Evolutionary conservation across 2,329 filamentous ascomycete species (phyloP).

Genomic region (Ceratocystis papillata): DNA sequence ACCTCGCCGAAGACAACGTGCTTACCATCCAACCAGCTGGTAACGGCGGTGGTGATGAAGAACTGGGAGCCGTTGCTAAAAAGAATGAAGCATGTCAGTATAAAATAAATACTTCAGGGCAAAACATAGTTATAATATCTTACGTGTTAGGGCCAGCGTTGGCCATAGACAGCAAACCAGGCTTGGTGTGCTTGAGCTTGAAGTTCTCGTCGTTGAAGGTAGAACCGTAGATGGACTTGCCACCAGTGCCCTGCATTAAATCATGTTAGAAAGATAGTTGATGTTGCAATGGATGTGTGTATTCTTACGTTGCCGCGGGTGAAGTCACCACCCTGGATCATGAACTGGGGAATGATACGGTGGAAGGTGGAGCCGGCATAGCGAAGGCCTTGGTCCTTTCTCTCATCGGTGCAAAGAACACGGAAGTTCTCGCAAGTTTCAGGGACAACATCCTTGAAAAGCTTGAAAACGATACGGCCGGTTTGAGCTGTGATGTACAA

Average conservation of each 20-base stretch:
- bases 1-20: constrained; percentile 82
- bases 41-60: constrained; percentile 90
- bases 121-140: constrained; percentile 28
- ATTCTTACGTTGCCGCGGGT: constrained; percentile 74
- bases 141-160: constrained; percentile 92
- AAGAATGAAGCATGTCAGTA: constrained; percentile 29
- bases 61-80: constrained; percentile 94
- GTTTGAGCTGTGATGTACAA: constrained; percentile 46
- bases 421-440: constrained; percentile 82
- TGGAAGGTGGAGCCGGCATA: constrained; percentile 81
- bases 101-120: not conserved
- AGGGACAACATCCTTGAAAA: constrained; percentile 76
- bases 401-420: constrained; percentile 67
- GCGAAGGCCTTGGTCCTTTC: constrained; percentile 69
- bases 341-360: constrained; percentile 85
- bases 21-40: constrained; percentile 71
- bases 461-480: constrained; percentile 78
- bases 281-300: not conserved
- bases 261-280: constrained; percentile 12
- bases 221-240: constrained; percentile 89
- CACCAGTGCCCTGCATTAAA: constrained; percentile 62
- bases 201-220: constrained; percentile 96
- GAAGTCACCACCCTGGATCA: constrained; percentile 95
- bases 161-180: constrained; percentile 84
- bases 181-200: constrained; percentile 57